Evolutionary conservation across 371 early-diverging fungal species (phyloP).

Genomic region (Zychaea mexicana): DNA sequence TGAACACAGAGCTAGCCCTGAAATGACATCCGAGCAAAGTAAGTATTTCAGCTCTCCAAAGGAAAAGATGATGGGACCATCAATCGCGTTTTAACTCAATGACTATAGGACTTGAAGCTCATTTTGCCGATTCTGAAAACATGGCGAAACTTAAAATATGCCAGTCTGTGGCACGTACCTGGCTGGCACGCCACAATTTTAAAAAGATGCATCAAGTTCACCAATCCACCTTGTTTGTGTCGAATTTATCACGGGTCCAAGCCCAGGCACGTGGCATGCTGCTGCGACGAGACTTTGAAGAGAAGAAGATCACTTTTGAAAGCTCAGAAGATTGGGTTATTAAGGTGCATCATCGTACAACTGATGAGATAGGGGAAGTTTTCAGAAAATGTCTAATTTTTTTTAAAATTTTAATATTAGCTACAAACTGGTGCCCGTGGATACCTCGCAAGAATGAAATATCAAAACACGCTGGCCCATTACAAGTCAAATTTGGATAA

Average conservation of each 20-base stretch:
- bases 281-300: slow-evolving; percentile 43
- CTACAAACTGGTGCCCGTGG: slow-evolving; percentile 80
- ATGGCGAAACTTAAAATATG: slow-evolving; percentile 41
- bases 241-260: slow-evolving; percentile 57
- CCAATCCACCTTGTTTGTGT: slow-evolving; percentile 21
- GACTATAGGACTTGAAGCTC: slow-evolving; percentile 9
- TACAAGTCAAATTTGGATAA: slow-evolving; percentile 69
- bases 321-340: slow-evolving; percentile 24
- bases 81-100: no score
- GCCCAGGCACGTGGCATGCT: slow-evolving; percentile 65
- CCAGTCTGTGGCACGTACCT: slow-evolving; percentile 63
- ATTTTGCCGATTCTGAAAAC: slow-evolving; percentile 33
- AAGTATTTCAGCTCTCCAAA: no score
- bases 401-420: slow-evolving; percentile 19
- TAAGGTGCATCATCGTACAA: slow-evolving; percentile 13
- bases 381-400: background rate
- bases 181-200: slow-evolving; percentile 50
- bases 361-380: background rate
- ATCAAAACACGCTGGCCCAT: slow-evolving; percentile 60
- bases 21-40: slow-evolving; percentile 6
- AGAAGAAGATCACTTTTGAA: slow-evolving; percentile 15
- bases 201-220: slow-evolving; percentile 33
- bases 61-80: no score
- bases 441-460: slow-evolving; percentile 58
- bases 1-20: slow-evolving; percentile 5